Conservation (phyloP, 2,329 filamentous ascomycete genomes). For the Colletotrichum sp. region DNA sequence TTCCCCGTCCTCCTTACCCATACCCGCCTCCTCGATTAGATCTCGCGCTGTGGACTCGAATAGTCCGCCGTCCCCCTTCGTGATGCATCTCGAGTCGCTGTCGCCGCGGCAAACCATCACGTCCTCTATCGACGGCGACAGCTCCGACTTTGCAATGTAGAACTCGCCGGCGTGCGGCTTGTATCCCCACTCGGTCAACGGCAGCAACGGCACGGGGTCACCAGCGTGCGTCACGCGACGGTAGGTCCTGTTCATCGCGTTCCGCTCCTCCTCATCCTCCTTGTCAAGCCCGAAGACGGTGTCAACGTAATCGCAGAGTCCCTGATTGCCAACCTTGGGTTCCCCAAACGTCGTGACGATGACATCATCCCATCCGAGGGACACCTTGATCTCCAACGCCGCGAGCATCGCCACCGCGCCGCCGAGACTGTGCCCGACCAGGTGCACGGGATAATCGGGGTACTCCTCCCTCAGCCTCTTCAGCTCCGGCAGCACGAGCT, state of each 20-base stretch:
- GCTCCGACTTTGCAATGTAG: slow-evolving; percentile 74
- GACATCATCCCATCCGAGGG: slow-evolving; percentile 76
- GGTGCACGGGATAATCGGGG: slow-evolving; percentile 73
- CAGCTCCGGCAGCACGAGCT: slow-evolving; percentile 71
- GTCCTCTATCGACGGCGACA: slow-evolving; percentile 73
- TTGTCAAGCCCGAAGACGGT: slow-evolving; percentile 50
- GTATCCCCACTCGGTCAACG: slow-evolving; percentile 88
- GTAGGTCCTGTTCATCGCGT: slow-evolving; percentile 49
- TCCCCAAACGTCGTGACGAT: slow-evolving; percentile 92
- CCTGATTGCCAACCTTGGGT: slow-evolving; percentile 68
- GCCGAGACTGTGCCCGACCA: slow-evolving; percentile 91
- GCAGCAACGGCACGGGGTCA: slow-evolving; percentile 89
- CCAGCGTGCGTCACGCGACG: slow-evolving; percentile 83
- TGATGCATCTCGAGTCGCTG: slow-evolving; percentile 74
- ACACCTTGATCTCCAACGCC: slow-evolving; percentile 75
- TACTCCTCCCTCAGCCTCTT: slow-evolving; percentile 62
- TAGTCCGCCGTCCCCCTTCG: slow-evolving; percentile 54
- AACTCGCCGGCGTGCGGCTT: slow-evolving; percentile 85
- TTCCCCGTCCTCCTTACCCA: neutral
- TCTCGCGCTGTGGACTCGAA: slow-evolving; percentile 28
- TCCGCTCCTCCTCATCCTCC: slow-evolving; percentile 23
- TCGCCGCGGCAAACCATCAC: slow-evolving; percentile 75
- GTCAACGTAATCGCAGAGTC: slow-evolving; percentile 61
- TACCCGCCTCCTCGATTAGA: slow-evolving; percentile 15
- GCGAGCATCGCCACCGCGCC: slow-evolving; percentile 91